Percentiles rank a stretch among this genome's conserved stretches.
Evolutionary conservation across 495 filamentous ascomycete species (phyloP).

Genomic region (Podospora appendiculata): DNA sequence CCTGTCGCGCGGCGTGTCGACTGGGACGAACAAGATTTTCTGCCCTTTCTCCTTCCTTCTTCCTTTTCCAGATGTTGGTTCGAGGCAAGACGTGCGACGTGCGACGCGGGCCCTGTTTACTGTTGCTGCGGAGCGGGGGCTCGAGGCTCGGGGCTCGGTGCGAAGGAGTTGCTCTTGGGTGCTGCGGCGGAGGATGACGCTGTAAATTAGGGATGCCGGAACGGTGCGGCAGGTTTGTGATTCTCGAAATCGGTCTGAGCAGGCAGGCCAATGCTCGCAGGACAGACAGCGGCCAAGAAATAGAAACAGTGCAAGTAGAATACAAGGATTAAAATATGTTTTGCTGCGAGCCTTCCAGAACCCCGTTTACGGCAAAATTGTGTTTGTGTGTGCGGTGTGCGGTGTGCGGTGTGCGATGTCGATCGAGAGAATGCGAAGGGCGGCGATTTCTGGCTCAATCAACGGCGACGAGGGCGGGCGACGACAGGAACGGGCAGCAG

Average conservation of each 20-base stretch:
- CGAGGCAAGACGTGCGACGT: too few relatives aligned
- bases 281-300: slow-evolving; percentile 6
- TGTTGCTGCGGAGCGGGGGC: neutral
- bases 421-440: slow-evolving; percentile 21
- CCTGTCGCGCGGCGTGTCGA: neutral
- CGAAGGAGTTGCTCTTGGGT: too few relatives aligned
- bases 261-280: neutral
- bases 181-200: too few relatives aligned
- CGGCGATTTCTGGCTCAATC: slow-evolving; percentile 1
- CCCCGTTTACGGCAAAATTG: slow-evolving; percentile 3
- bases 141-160: too few relatives aligned
- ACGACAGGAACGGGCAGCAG: slow-evolving; percentile 25
- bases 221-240: neutral
- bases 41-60: neutral
- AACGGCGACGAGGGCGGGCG: slow-evolving; percentile 3
- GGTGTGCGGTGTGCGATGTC: slow-evolving; percentile 8
- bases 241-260: neutral
- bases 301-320: slow-evolving; percentile 22
- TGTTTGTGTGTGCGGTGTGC: neutral
- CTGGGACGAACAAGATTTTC: neutral
- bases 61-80: neutral
- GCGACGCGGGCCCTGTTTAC: too few relatives aligned
- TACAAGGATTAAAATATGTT: slow-evolving; percentile 32
- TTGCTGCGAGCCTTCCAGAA: slow-evolving; percentile 15
- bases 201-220: neutral